Percentiles rank a stretch among this genome's conserved stretches.
phyloP scores from a whole-genome alignment of 2,329 filamentous ascomycete species.

The Zymoseptoria crescenta region DNA sequence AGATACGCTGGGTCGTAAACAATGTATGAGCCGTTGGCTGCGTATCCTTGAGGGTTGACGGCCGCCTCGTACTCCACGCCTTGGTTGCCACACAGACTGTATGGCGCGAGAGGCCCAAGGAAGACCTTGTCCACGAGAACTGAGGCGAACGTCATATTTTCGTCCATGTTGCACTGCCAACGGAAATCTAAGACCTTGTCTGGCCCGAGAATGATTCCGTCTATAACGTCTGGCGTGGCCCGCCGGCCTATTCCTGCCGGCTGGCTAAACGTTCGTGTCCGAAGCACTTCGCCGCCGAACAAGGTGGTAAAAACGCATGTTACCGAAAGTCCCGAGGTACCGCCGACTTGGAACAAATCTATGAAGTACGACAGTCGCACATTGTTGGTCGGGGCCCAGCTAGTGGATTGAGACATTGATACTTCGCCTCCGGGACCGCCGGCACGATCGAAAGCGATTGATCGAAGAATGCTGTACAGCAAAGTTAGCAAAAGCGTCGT shows the following conservation, averaged over 20 bases:
- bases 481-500: background rate
- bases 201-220: background rate
- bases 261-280: background rate
- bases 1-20: conserved; percentile 8
- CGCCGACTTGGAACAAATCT: background rate
- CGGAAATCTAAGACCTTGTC: background rate
- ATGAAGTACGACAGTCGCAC: background rate
- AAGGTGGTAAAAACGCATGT: background rate
- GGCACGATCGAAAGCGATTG: background rate
- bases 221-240: background rate
- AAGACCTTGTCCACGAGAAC: background rate
- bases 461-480: background rate
- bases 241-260: too few species aligned
- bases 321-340: background rate
- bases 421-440: too few species aligned
- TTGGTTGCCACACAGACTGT: conserved; percentile 9
- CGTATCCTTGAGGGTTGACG: conserved; percentile 7
- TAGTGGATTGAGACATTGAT: background rate
- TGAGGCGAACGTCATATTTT: too few species aligned
- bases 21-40: conserved; percentile 2
- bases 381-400: background rate
- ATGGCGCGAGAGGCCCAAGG: conserved; percentile 2
- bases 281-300: background rate
- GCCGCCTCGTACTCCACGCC: conserved; percentile 10
- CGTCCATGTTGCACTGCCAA: background rate